Percentiles rank a stretch among this genome's conserved stretches.
Evolutionary conservation across 345 rosid genomes (phyloP).

Genomic region (Populus simonii): DNA sequence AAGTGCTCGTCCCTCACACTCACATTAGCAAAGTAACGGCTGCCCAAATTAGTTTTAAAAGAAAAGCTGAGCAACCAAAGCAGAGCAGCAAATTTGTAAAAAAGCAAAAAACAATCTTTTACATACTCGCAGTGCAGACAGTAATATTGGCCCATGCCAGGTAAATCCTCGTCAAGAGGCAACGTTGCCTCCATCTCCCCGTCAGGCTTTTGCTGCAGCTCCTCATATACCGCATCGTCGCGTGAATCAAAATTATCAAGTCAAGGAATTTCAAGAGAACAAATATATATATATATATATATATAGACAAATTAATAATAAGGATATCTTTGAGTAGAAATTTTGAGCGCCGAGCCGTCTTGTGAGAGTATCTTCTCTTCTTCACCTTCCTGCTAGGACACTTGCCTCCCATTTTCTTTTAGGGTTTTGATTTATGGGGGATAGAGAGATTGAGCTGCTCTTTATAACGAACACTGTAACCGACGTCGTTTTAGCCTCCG

Average conservation of each 20-base stretch:
- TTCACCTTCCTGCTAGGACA: conserved; percentile 68
- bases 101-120: neutral
- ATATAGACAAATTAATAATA: neutral
- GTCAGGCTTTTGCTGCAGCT: conserved; percentile 70
- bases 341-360: conserved; percentile 79
- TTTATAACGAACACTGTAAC: neutral
- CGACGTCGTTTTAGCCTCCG: conserved; percentile 3
- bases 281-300: neutral
- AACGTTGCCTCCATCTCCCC: conserved; percentile 38
- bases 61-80: neutral
- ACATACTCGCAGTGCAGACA: conserved; percentile 96
- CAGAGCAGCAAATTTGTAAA: neutral
- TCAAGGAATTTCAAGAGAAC: conserved; percentile 27
- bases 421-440: conserved; percentile 1
- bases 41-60: conserved; percentile 25
- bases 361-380: conserved; percentile 92
- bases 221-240: conserved; percentile 77
- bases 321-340: conserved; percentile 85
- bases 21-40: conserved; percentile 72
- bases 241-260: conserved; percentile 40
- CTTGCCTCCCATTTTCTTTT: conserved; percentile 26
- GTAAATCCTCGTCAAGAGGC: conserved; percentile 80
- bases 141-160: conserved; percentile 98
- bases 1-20: conserved; percentile 76
- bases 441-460: too few species aligned